Evolutionary conservation across 2,329 filamentous ascomycete species (phyloP).

Genomic region (Monosporascus sp.): DNA sequence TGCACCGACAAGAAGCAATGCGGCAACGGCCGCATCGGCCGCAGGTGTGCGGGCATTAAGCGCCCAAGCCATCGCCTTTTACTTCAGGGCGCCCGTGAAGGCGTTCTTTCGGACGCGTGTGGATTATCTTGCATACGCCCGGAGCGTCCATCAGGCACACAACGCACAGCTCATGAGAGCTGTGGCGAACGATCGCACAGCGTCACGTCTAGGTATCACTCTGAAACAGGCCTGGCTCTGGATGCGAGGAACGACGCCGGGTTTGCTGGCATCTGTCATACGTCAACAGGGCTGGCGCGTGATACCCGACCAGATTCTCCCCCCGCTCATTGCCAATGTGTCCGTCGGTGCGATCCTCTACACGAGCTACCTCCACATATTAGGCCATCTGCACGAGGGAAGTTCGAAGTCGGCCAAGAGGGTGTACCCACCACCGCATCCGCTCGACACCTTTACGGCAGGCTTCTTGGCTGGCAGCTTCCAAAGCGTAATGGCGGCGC

Average conservation of each 20-base stretch:
- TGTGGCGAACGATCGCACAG: slow-evolving; percentile 28
- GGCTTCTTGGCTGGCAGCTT: slow-evolving; percentile 64
- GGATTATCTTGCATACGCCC: slow-evolving; percentile 66
- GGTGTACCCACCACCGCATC: slow-evolving; percentile 64
- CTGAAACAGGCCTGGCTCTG: slow-evolving; percentile 41
- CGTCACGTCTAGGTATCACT: slow-evolving; percentile 28
- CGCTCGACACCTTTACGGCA: slow-evolving; percentile 60
- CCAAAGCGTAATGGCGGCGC: slow-evolving; percentile 68
- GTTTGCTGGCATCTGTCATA: slow-evolving; percentile 62
- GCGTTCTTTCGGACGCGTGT: slow-evolving; percentile 88
- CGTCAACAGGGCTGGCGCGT: slow-evolving; percentile 68
- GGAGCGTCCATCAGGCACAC: slow-evolving; percentile 46
- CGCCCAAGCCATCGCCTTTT: slow-evolving; percentile 80
- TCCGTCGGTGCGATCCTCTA: slow-evolving; percentile 71
- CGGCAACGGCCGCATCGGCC: slow-evolving; percentile 70
- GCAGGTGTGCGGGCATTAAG: slow-evolving; percentile 79
- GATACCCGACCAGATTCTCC: slow-evolving; percentile 70
- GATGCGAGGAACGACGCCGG: slow-evolving; percentile 62
- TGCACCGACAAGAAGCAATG: slow-evolving; percentile 46
- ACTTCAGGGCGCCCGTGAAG: slow-evolving; percentile 86
- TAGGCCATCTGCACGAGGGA: slow-evolving; percentile 62
- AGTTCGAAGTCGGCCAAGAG: slow-evolving; percentile 53
- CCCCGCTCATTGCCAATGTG: slow-evolving; percentile 69
- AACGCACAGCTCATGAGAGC: slow-evolving; percentile 31
- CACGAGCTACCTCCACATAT: slow-evolving; percentile 67